phyloP scores from a whole-genome alignment of 495 filamentous ascomycete genomes.

The Apiosordaria backusii region DNA sequence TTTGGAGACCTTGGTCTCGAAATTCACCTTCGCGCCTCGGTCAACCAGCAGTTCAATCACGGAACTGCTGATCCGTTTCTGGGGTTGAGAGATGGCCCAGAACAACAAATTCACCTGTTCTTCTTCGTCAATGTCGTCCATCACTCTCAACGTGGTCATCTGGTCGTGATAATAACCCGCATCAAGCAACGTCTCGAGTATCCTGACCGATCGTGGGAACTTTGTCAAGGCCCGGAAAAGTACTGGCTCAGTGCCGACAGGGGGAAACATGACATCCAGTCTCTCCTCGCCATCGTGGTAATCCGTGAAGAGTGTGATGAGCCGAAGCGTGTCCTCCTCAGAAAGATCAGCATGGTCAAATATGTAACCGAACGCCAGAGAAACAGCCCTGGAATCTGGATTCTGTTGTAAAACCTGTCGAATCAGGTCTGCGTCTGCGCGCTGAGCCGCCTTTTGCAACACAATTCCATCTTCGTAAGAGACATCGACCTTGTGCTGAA shows the following conservation, averaged over 20 bases:
- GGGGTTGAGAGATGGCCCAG: slow-evolving; percentile 47
- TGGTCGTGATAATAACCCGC: slow-evolving; percentile 49
- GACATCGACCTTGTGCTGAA: slow-evolving; percentile 38
- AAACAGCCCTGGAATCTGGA: slow-evolving; percentile 38
- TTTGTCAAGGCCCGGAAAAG: slow-evolving; percentile 41
- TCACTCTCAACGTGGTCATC: slow-evolving; percentile 31
- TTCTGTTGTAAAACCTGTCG: slow-evolving; percentile 35
- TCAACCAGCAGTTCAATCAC: slow-evolving; percentile 43
- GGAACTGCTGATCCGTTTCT: slow-evolving; percentile 46
- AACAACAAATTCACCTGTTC: slow-evolving; percentile 44
- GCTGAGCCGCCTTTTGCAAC: slow-evolving; percentile 40
- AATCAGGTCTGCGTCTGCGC: slow-evolving; percentile 39
- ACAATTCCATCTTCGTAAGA: slow-evolving; percentile 41
- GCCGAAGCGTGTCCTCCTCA: slow-evolving; percentile 36
- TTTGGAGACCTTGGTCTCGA: slow-evolving; percentile 40
- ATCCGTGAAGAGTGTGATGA: slow-evolving; percentile 42
- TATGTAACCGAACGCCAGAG: slow-evolving; percentile 42
- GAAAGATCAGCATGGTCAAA: slow-evolving; percentile 37
- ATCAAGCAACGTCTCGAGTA: slow-evolving; percentile 42
- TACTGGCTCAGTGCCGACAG: slow-evolving; percentile 33
- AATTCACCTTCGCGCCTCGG: slow-evolving; percentile 46
- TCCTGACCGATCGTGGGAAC: slow-evolving; percentile 42
- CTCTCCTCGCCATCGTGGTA: slow-evolving; percentile 39
- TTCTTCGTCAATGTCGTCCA: slow-evolving; percentile 37
- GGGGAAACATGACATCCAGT: slow-evolving; percentile 40